Evolutionary conservation across 257 asterid species (phyloP).

Genomic region (Ajuga chamaepitys): DNA sequence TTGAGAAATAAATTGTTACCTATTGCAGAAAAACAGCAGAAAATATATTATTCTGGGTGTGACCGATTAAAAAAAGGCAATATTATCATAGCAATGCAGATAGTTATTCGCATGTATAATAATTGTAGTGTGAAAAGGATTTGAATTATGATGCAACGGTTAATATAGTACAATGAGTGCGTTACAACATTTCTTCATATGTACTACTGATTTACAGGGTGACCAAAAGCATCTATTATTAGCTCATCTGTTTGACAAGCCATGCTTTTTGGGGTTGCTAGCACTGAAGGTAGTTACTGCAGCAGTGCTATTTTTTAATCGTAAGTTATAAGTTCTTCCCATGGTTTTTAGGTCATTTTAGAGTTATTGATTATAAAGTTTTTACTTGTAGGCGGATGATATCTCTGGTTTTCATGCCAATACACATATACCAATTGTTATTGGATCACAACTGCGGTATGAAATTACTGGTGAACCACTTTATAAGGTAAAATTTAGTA

Average conservation of each 20-base stretch:
- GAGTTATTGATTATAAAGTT: background rate
- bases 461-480: conserved; percentile 91
- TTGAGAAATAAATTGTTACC: background rate
- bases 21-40: background rate
- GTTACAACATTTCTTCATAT: background rate
- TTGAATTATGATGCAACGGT: background rate
- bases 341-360: background rate
- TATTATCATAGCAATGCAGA: background rate
- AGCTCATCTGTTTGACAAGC: conserved; percentile 95
- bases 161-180: background rate
- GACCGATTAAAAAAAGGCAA: background rate
- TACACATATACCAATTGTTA: conserved; percentile 85
- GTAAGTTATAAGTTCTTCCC: background rate
- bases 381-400: conserved; percentile 74
- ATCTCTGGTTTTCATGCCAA: conserved; percentile 80
- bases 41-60: background rate
- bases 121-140: background rate
- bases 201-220: conserved; percentile 48
- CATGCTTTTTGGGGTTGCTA: conserved; percentile 90
- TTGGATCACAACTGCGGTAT: conserved; percentile 87
- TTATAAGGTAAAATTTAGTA: conserved; percentile 46
- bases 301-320: background rate
- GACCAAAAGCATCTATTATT: conserved; percentile 60
- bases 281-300: conserved; percentile 65
- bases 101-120: background rate